phyloP scores from a whole-genome alignment of 331 rosid species.

The Quercus lobata region DNA sequence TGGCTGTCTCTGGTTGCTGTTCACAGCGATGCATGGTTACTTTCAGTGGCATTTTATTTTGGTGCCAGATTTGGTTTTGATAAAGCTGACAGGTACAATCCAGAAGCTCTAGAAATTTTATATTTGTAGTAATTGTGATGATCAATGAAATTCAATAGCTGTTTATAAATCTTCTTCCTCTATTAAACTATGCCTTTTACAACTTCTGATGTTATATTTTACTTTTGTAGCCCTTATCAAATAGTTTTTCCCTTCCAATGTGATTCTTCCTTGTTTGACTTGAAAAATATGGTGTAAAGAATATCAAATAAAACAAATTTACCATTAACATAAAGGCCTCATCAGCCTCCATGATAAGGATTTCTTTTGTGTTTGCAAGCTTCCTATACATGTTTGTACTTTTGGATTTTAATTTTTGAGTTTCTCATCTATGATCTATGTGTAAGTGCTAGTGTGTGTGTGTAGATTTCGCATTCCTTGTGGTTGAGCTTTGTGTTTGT shows the following conservation, averaged over 20 bases:
- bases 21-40: conserved; percentile 62
- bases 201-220: background rate
- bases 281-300: background rate
- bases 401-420: background rate
- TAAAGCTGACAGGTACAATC: conserved; percentile 42
- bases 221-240: background rate
- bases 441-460: background rate
- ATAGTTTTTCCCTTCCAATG: background rate
- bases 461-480: background rate
- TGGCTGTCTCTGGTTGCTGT: conserved; percentile 58
- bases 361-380: background rate
- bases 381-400: background rate
- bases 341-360: background rate
- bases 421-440: background rate
- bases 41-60: conserved; percentile 51
- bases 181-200: background rate
- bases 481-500: background rate
- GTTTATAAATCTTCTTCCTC: background rate
- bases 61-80: conserved; percentile 57
- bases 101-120: background rate
- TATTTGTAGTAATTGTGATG: background rate
- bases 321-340: background rate
- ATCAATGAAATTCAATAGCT: background rate
- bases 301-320: background rate
- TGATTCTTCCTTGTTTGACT: background rate